Percentiles rank a stretch among this genome's conserved stretches.
phyloP scores from a whole-genome alignment of 2,329 filamentous ascomycete species.

The Fusarium chuoi region DNA sequence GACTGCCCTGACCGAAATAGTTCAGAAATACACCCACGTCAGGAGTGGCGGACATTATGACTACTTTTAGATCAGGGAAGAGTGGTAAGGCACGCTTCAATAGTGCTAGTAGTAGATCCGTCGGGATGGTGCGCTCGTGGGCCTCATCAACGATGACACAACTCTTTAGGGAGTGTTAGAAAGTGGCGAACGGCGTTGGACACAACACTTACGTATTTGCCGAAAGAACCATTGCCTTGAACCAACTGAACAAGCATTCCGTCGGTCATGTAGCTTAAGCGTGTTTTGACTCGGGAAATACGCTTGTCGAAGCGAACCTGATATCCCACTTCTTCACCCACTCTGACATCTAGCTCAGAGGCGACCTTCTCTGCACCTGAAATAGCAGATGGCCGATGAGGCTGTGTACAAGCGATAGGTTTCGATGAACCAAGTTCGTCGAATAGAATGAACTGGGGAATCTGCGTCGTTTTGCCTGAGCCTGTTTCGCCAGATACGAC shows the following conservation, averaged over 20 bases:
- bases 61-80: neutral
- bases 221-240: neutral
- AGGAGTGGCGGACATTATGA: neutral
- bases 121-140: neutral
- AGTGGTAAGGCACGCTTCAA: neutral
- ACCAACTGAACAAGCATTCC: neutral
- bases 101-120: neutral
- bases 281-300: neutral
- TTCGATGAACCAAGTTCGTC: neutral
- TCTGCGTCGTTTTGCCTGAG: slow-evolving; percentile 33
- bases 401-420: slow-evolving; percentile 61
- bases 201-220: neutral
- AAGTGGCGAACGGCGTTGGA: neutral
- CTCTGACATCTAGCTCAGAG: slow-evolving; percentile 84
- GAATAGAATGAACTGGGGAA: slow-evolving; percentile 20
- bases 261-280: slow-evolving; percentile 30
- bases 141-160: neutral
- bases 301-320: slow-evolving; percentile 79
- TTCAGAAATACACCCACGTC: neutral
- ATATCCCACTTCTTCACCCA: slow-evolving; percentile 91
- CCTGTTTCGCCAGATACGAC: slow-evolving; percentile 28
- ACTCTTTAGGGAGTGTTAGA: neutral
- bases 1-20: neutral
- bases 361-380: slow-evolving; percentile 89
- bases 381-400: slow-evolving; percentile 89